Conservation (phyloP, 2,329 filamentous ascomycete genomes). For the Xylaria sp. region DNA sequence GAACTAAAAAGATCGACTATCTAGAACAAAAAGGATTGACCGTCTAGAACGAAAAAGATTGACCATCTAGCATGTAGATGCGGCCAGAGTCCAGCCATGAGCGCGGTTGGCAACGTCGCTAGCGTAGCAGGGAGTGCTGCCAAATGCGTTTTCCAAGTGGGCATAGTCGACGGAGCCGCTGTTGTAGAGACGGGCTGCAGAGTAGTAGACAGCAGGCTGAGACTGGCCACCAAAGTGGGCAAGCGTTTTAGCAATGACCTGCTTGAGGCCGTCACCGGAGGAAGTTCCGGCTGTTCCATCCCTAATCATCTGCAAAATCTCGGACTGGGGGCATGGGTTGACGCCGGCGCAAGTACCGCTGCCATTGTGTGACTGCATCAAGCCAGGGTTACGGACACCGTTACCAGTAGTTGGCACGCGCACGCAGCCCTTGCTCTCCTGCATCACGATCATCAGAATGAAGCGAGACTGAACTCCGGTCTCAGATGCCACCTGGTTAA, state of each 20-base stretch:
- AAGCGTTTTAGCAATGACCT: constrained; percentile 49
- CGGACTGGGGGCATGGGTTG: constrained; percentile 43
- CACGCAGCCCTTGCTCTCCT: constrained; percentile 57
- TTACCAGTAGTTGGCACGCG: constrained; percentile 54
- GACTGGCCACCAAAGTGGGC: constrained; percentile 16
- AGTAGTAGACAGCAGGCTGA: background rate
- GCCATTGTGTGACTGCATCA: constrained; percentile 41
- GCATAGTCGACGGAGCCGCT: background rate
- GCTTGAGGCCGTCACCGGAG: constrained; percentile 54
- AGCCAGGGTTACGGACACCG: constrained; percentile 55
- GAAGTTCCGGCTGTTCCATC: constrained; percentile 56
- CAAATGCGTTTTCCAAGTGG: constrained; percentile 54
- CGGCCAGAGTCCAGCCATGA: constrained; percentile 30
- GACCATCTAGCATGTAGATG: background rate
- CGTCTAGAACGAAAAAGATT: too few species aligned
- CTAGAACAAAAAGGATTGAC: too few species aligned
- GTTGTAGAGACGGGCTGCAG: background rate
- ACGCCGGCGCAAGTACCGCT: constrained; percentile 50
- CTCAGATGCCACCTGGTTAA: constrained; percentile 46
- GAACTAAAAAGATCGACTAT: background rate
- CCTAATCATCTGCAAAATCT: constrained; percentile 47
- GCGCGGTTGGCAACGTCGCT: constrained; percentile 58
- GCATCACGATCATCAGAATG: constrained; percentile 56
- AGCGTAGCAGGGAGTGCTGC: constrained; percentile 60
- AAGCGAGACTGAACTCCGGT: constrained; percentile 52